Percentiles rank a stretch among this genome's conserved stretches.
These are phyloP conservation scores for Naegleria fowleri DNA, from an alignment of 208 protist genomes.

Conservation along the genomic window DNA sequence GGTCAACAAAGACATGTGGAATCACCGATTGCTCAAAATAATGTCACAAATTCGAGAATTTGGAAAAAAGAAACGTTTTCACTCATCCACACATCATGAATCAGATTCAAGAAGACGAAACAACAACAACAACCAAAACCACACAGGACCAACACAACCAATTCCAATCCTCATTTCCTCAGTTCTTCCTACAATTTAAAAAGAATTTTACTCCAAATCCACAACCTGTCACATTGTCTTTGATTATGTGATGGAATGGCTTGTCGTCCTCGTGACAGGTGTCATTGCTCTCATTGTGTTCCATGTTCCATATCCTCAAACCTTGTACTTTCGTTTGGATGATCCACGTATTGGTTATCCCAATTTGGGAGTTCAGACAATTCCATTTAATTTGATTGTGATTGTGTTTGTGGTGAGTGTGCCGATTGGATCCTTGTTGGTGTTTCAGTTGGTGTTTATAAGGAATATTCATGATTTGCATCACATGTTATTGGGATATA, in stretches of 20 bases:
- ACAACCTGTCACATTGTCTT: background rate
- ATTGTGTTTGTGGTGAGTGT: background rate
- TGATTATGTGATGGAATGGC: background rate
- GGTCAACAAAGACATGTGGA: too few relatives aligned
- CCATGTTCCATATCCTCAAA: background rate
- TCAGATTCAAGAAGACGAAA: too few relatives aligned
- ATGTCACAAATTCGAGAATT: too few relatives aligned
- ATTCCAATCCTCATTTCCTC: too few relatives aligned
- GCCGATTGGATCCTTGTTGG: background rate
- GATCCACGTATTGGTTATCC: background rate
- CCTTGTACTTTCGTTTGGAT: background rate
- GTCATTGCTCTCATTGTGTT: background rate
- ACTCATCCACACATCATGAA: too few relatives aligned
- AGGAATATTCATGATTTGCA: background rate
- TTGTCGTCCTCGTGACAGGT: background rate
- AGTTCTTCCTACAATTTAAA: too few relatives aligned
- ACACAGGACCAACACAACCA: too few relatives aligned
- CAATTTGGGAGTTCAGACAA: background rate
- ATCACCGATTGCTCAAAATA: too few relatives aligned
- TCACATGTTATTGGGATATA: background rate
- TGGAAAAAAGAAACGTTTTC: too few relatives aligned
- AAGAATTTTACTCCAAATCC: too few relatives aligned
- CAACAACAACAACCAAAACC: too few relatives aligned
- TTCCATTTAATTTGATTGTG: background rate
- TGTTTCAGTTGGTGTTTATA: background rate